Base-by-base conservation (phyloP, 1,284 basidiomycete species). In the Ustilago cynodontis region DNA sequence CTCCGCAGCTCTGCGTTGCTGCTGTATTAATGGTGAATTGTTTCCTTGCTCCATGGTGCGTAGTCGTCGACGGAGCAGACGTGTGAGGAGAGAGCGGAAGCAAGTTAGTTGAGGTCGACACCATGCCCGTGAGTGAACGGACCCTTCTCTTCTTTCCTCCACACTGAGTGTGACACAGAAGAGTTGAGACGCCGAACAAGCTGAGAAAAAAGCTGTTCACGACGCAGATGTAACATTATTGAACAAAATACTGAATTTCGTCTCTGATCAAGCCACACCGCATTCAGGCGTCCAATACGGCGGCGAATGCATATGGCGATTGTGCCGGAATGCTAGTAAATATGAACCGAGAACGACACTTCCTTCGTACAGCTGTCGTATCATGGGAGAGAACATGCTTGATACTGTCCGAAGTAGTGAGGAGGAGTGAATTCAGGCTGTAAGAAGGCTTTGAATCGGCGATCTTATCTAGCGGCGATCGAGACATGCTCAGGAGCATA, bases 11-110 rank as follows among this genome's bases (percentile, higher is more conserved):
- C 24, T n/a, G 20, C 2, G 13, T 4, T n/a, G 53, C 6, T n/a
- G 47, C 10, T 24, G 56, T 71, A 63, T 66, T 54, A 60, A 59
- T 4, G 64, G 70, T 3, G 60, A 59, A 5, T 64, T 59, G 39
- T 62, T 62, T 24, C 9, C 6, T 5, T 55, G 49, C 1, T 65
- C 37, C 69, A 71, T 71, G 31, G 16, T 59, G 55, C 14, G n/a
- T n/a, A n/a, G n/a, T n/a, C 29, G 10, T 10, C 22, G 58, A n/a
- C n/a, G n/a, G n/a, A n/a, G n/a, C n/a, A n/a, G n/a, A n/a, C n/a
- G n/a, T n/a, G n/a, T n/a, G n/a, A n/a, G n/a, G n/a, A n/a, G n/a
- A n/a, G n/a, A n/a, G n/a, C n/a, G n/a, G n/a, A n/a, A n/a, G n/a
- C n/a, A n/a, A n/a, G n/a, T n/a, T n/a, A n/a, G n/a, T n/a, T n/a